A percentile compares a stretch with the other conserved stretches of the same genome.
These are phyloP conservation scores for Suhomyces coccinellae DNA, from an alignment of 1,139 yeast genomes.

Conservation along the genomic window DNA sequence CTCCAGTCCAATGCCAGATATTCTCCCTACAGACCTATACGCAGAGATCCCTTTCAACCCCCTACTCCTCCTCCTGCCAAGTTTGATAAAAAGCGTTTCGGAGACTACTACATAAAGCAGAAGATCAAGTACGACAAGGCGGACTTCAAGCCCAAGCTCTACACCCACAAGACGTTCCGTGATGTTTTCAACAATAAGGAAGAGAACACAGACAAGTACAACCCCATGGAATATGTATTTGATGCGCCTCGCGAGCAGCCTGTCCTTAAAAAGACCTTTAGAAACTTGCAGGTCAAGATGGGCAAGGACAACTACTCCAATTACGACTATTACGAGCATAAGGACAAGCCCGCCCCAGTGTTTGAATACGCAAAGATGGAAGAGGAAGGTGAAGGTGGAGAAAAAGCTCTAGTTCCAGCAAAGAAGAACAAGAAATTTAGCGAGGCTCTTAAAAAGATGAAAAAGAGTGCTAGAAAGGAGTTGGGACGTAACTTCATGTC, in stretches of 20 bases:
- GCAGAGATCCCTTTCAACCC: slow-evolving; percentile 7
- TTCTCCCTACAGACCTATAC: slow-evolving; percentile 8
- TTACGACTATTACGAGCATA: slow-evolving; percentile 39
- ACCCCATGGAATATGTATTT: slow-evolving; percentile 47
- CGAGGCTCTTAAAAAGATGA: slow-evolving; percentile 26
- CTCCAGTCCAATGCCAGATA: slow-evolving; percentile 20
- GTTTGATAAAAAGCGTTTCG: slow-evolving; percentile 11
- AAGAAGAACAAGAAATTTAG: slow-evolving; percentile 31
- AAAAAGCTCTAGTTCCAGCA: neutral
- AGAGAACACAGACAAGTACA: slow-evolving; percentile 33
- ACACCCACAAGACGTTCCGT: slow-evolving; percentile 43
- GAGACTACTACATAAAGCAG: slow-evolving; percentile 42
- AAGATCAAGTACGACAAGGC: slow-evolving; percentile 38
- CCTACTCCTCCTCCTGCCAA: neutral
- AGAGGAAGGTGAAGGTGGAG: slow-evolving; percentile 12
- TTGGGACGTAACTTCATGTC: slow-evolving; percentile 34
- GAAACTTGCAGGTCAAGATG: slow-evolving; percentile 30
- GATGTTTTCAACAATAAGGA: slow-evolving; percentile 40
- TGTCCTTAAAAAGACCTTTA: slow-evolving; percentile 31
- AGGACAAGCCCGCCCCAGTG: slow-evolving; percentile 12
- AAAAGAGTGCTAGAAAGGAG: slow-evolving; percentile 31
- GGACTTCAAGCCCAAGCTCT: slow-evolving; percentile 35
- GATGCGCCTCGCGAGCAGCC: slow-evolving; percentile 26
- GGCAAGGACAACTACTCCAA: slow-evolving; percentile 36
- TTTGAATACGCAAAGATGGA: slow-evolving; percentile 9